Conservation (phyloP, 169 alveolate genomes). For the Plasmodium gonderi region DNA sequence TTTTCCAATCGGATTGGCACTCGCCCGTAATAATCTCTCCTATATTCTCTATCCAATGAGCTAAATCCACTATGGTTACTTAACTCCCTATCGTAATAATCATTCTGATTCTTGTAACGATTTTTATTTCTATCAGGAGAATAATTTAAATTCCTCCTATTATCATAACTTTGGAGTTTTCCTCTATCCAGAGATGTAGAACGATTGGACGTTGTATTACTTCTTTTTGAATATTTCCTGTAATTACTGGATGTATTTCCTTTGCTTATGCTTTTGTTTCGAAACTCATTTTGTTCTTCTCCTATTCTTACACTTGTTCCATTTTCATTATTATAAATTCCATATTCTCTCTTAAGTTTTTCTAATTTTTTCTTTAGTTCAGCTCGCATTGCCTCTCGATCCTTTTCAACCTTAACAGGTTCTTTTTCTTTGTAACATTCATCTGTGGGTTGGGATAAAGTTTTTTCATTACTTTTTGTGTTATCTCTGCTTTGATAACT, state of each 20-base stretch:
- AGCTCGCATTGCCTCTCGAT: slow-evolving; percentile 23
- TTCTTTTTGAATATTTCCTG: background rate
- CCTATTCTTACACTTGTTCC: background rate
- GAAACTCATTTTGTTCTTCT: background rate
- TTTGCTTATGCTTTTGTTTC: background rate
- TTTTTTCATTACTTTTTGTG: background rate
- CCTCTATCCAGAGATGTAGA: background rate
- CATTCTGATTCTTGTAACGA: background rate
- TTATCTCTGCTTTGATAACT: background rate
- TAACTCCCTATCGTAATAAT: background rate
- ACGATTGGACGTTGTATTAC: background rate
- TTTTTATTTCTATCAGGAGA: background rate
- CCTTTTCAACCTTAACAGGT: background rate
- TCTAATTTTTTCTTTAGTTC: slow-evolving; percentile 35
- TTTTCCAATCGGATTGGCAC: background rate
- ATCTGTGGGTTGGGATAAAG: background rate
- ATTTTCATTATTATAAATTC: background rate
- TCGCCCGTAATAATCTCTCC: background rate
- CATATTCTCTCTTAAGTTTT: slow-evolving; percentile 52
- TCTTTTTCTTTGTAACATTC: background rate
- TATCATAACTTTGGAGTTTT: background rate
- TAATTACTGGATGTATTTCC: background rate
- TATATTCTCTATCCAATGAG: background rate
- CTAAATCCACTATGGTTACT: background rate
- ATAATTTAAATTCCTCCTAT: background rate